These are phyloP conservation scores for Suillus placidus DNA, from an alignment of 768 basidiomycete genomes.

Conservation along the genomic window DNA sequence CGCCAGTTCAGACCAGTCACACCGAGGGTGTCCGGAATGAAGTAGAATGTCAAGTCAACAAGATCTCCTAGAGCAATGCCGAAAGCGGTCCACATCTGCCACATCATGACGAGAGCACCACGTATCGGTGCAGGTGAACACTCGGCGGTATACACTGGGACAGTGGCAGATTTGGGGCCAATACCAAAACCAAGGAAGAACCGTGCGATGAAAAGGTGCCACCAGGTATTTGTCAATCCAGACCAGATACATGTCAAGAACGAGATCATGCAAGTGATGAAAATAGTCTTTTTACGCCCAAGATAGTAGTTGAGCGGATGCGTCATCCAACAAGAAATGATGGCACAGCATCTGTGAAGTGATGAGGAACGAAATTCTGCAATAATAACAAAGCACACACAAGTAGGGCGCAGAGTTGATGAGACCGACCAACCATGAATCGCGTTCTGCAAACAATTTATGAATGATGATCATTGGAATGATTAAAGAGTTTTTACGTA, in stretches of 20 bases:
- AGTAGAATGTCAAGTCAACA: slow-evolving; percentile 63
- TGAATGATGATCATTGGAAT: slow-evolving; percentile 15
- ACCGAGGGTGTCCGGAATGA: slow-evolving; percentile 48
- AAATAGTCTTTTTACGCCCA: slow-evolving; percentile 64
- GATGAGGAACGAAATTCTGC: slow-evolving; percentile 6
- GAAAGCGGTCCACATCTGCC: slow-evolving; percentile 92
- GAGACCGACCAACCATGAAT: slow-evolving; percentile 77
- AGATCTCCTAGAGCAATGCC: slow-evolving; percentile 78
- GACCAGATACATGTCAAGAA: slow-evolving; percentile 58
- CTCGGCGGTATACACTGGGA: slow-evolving; percentile 72
- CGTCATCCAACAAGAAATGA: slow-evolving; percentile 66
- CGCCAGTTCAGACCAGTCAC: slow-evolving; percentile 78
- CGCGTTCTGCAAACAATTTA: slow-evolving; percentile 34
- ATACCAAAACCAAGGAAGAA: slow-evolving; percentile 50
- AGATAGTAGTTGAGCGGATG: slow-evolving; percentile 68
- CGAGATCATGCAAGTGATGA: slow-evolving; percentile 60
- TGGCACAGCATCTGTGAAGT: slow-evolving; percentile 48
- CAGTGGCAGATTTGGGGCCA: slow-evolving; percentile 63
- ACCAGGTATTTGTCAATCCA: slow-evolving; percentile 57
- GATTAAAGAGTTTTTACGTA: slow-evolving; percentile 17
- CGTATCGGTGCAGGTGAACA: slow-evolving; percentile 80
- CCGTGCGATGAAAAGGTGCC: slow-evolving; percentile 57
- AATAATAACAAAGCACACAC: slow-evolving; percentile 37
- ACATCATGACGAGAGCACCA: slow-evolving; percentile 90
- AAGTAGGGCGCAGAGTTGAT: slow-evolving; percentile 68